Evolutionary conservation across 257 asterid genomes (phyloP), one percentile per base, ranked within the genome.

Genomic region (Eucommia ulmoides): DNA sequence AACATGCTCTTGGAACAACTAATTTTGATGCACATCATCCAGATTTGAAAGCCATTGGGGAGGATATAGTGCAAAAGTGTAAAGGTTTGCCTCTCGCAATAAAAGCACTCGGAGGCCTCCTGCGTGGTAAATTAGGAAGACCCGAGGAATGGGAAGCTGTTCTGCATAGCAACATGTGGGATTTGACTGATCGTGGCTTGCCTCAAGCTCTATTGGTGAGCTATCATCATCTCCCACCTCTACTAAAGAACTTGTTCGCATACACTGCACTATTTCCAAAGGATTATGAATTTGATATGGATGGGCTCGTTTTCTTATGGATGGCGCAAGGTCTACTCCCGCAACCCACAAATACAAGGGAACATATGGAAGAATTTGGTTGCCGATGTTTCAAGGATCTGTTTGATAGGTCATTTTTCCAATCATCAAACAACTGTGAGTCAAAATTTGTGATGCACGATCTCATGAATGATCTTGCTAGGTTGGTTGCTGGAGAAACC

Each of bases 391-490:
- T 58, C 23, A 12, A 8, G 1, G 64, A 50, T 23, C 35, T 58
- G 3, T 23, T 2, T 22, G 17, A 23, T 6, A 50, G 64, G 22
- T 58, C 45, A n/a, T 14, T 58, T 11, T 35, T 58, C 2, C 33
- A 33, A 2, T 67, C 66, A 8, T 33, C 41, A 33, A 55, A 71
- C 55, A 68, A 55, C 3, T 63, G 61, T n/a, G 75, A 61, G 19
- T 61, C 73, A 11, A 44, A 20, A n/a, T 76, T 66, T 29, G 71
- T 63, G 33, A 81, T 77, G 86, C 86, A 75, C 23, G 83, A 74
- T 45, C 71, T 81, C 38, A 69, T 78, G 49, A 81, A 77, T 50
- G 83, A 81, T 57, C 51, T 81, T 70, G 92, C 92, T 55, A 74
- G 68, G 14, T 59, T 63, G 53, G 81, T 75, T 22, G 77, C 74